Base-by-base conservation (phyloP, 306 rosid genomes). In the Lagenaria siceraria region DNA sequence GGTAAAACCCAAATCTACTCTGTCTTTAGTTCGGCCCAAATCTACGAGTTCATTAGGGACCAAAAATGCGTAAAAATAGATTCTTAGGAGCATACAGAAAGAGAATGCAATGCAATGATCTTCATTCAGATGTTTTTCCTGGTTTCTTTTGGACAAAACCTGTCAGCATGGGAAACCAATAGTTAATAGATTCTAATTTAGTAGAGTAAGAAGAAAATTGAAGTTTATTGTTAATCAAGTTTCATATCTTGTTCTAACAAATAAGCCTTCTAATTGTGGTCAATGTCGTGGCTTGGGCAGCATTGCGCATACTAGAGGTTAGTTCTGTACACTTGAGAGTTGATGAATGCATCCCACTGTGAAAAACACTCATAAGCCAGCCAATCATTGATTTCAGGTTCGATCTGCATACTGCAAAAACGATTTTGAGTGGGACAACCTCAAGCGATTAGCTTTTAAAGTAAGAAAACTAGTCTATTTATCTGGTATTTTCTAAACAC, bases 371-470 rank as follows among this genome's bases (percentile, higher is more conserved):
- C 38, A 1, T 4, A 46, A 46, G 40, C 1, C 8, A 11, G 59
- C 60, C 27, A 75, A n/a, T 74, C n/a, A 19, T 6, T 75, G 66
- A 75, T 55, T 53, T 29, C 71, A 95, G 97, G 97, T 92, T 78
- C 88, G 98, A 75, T 87, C 97, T 78, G 93, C 93, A 54, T 89
- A 95, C 82, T 88, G 98, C 82, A 88, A 95, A 82, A 81, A 80
- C 27, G 98, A 92, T 81, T 95, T 95, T 75, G 97, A 90, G 78
- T 92, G 98, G 97, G 92, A 92, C 87, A 90, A 92, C 86, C 56
- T 92, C 81, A 55, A 90, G 87, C 84, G 86, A 59, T 64, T 95
- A 7, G 88, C 97, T 38, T 24, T 75, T n/a, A 90, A 90, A 96
- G 97, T 92, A 64, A 43, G 82, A 21, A 43, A 59, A 76, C 42